Evolutionary conservation across 352 stramenopile genomes (phyloP).

Genomic region (Pythium insidiosum): DNA sequence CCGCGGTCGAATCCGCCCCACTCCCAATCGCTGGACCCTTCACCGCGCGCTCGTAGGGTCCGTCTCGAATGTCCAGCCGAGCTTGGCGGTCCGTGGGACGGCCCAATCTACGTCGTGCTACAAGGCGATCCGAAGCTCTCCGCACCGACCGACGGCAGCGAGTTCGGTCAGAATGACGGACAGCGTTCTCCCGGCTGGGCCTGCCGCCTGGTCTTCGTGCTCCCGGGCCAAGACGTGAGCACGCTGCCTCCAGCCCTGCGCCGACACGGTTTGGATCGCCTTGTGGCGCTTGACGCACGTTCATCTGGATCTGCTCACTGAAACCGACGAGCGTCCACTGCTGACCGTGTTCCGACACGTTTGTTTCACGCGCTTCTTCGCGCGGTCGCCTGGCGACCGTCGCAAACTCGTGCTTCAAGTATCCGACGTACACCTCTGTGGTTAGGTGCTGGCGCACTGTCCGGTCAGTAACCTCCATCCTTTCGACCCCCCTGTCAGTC

Average conservation of each 20-base stretch:
- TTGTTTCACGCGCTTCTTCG: conserved; percentile 3
- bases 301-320: neutral
- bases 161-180: neutral
- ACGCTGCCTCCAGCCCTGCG: too few relatives aligned
- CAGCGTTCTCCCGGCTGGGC: neutral
- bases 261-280: neutral
- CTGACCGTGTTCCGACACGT: conserved; percentile 5
- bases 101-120: neutral
- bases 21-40: neutral
- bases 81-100: neutral
- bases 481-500: neutral
- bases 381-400: neutral
- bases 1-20: neutral
- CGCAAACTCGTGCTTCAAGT: neutral
- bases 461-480: neutral
- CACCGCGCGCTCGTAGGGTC: neutral
- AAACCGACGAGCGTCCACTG: conserved; percentile 4
- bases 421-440: conserved; percentile 1
- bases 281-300: conserved; percentile 3
- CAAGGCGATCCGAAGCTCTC: neutral
- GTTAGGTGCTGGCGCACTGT: conserved; percentile 3
- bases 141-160: neutral
- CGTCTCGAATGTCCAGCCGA: neutral
- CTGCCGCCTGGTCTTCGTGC: neutral
- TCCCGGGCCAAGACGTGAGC: neutral